Evolutionary conservation across 208 protist species (phyloP).

Genomic region (Leishmania martiniquensis): DNA sequence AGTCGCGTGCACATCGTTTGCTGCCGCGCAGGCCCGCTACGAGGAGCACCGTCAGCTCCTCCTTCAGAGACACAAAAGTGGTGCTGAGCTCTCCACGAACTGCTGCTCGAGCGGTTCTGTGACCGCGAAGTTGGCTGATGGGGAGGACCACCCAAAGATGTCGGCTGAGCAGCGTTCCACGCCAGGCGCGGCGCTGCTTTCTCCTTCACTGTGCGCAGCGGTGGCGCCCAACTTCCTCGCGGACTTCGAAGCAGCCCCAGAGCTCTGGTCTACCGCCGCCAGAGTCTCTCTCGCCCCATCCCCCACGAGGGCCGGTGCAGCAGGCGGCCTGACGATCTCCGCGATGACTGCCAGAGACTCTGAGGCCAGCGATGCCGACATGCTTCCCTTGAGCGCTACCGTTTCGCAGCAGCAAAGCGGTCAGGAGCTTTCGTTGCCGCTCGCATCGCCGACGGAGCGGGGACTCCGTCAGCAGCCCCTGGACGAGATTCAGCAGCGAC

Average conservation of each 20-base stretch:
- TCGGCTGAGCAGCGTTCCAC: not conserved
- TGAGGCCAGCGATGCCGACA: not conserved
- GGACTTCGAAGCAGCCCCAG: not conserved
- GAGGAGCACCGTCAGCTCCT: slow-evolving; percentile 3
- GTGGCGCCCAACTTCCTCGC: not conserved
- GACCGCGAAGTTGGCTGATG: not conserved
- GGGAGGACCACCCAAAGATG: not conserved
- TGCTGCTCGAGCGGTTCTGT: not conserved
- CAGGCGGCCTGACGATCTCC: not conserved
- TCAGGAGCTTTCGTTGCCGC: not conserved
- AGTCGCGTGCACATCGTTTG: slow-evolving; percentile 6
- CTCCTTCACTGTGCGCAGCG: not conserved
- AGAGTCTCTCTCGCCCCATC: not conserved
- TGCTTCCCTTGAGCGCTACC: not conserved
- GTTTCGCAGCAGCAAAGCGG: not conserved
- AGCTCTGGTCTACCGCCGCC: not conserved
- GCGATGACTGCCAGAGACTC: not conserved
- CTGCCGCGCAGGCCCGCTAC: slow-evolving; percentile 27
- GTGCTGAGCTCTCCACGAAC: not conserved
- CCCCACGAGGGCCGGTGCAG: no score
- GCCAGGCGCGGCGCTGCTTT: not conserved
- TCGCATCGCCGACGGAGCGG: not conserved
- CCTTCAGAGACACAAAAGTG: not conserved
- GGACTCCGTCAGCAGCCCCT: not conserved
- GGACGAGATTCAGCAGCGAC: not conserved